These are phyloP conservation scores for Emmonsiellopsis sp. DNA, from an alignment of 2,329 filamentous ascomycete species.

Conservation along the genomic window DNA sequence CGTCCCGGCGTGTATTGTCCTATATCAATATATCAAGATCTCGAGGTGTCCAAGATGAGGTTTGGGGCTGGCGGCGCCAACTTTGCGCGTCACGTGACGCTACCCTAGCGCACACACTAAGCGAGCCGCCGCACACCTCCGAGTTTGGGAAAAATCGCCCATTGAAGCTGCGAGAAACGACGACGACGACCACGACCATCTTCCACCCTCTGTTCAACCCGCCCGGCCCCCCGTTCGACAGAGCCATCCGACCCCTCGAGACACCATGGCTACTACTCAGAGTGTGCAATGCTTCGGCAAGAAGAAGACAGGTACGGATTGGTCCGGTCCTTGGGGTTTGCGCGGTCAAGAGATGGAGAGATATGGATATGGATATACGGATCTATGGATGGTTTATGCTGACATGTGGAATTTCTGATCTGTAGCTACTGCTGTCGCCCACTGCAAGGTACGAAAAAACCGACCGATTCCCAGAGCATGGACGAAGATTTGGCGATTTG, in stretches of 20 bases:
- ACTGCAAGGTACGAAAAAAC: slow-evolving; percentile 66
- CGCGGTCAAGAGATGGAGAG: slow-evolving; percentile 1
- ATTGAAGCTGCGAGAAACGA: slow-evolving; percentile 9
- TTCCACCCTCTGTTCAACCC: slow-evolving; percentile 4
- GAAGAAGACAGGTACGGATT: slow-evolving; percentile 63
- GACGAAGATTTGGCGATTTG: background rate
- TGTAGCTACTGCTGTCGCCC: slow-evolving; percentile 73
- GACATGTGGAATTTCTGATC: slow-evolving; percentile 10
- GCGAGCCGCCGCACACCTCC: slow-evolving; percentile 27
- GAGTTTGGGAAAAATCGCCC: slow-evolving; percentile 16
- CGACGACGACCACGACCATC: slow-evolving; percentile 26
- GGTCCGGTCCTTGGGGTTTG: background rate
- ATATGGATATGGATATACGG: background rate
- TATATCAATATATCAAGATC: background rate
- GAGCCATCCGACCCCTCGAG: slow-evolving; percentile 23
- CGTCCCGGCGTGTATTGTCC: background rate
- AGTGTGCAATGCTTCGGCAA: slow-evolving; percentile 99
- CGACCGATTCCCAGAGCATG: slow-evolving; percentile 6
- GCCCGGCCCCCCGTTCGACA: slow-evolving; percentile 27
- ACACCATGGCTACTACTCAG: slow-evolving; percentile 67
- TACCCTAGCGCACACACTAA: slow-evolving; percentile 26
- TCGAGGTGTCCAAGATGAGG: no score
- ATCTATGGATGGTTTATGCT: slow-evolving; percentile 10
- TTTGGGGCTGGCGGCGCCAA: background rate
- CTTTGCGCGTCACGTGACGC: slow-evolving; percentile 20